Base-by-base conservation (phyloP, 257 asterid genomes). In the Paraleonurus japonicus region DNA sequence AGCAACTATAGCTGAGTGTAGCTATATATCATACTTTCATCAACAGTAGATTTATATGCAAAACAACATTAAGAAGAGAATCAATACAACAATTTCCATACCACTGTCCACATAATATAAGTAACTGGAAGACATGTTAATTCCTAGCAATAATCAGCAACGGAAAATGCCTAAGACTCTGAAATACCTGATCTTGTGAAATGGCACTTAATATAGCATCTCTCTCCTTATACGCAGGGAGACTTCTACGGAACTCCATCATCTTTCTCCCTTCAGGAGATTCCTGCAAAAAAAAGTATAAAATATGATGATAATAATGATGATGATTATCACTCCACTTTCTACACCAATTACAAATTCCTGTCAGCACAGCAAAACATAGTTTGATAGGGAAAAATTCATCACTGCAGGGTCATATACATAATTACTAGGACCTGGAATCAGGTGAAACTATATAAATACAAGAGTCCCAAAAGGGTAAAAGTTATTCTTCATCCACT, bases 211-310 rank as follows among this genome's bases (percentile, higher is more conserved):
- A 82, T 79, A 94, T 80, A 67, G 92, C 66, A 51, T 84, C 91
- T 83, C 79, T 94, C 87, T 91, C 96, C 75, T 89, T 86, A 66
- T 85, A 91, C 74, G 90, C 92, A 51, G 99, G 99, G 61, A 94
- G 96, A 74, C 78, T 82, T 48, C 77, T 53, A 41, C 97, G 95
- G 74, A 91, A 89, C 62, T 81, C 83, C 86, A 89, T 73, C 80
- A 88, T 88, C 79, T 80, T 86, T 83, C 75, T 86, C 58, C 99
- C 99, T 79, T 84, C 85, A 32, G 88, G 78, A 65, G 96, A 86
- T 83, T 80, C 95, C 99, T 94, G 77, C 55, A 77, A 74, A 48
- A 74, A 48, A 70, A 69, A 11, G 8, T 47, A 47, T 45, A 19
- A 28, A 61, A 58, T 22, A 62, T 67, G 39, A 33, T 48, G 27